A percentile compares a stretch with the other conserved stretches of the same genome.
phyloP scores from a whole-genome alignment of 768 basidiomycete species.

The Russula abietina region DNA sequence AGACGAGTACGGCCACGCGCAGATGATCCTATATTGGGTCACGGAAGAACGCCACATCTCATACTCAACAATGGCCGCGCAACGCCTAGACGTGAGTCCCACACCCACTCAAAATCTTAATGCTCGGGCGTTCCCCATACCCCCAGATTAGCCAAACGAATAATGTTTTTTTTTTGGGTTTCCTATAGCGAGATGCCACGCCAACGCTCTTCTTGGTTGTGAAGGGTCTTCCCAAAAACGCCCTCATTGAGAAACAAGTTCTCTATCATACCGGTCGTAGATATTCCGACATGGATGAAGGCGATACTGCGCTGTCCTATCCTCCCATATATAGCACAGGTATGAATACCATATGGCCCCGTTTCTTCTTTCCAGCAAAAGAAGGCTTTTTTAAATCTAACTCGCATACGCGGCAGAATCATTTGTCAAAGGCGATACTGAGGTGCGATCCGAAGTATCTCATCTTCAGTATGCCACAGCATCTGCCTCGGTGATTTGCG shows the following conservation, averaged over 20 bases:
- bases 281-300: constrained; percentile 38
- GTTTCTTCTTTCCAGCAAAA: background rate
- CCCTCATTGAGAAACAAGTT: constrained; percentile 71
- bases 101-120: background rate
- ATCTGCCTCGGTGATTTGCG: constrained; percentile 23
- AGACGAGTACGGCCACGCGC: constrained; percentile 41
- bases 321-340: constrained; percentile 41
- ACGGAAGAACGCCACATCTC: constrained; percentile 35
- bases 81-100: constrained; percentile 14
- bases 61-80: constrained; percentile 39
- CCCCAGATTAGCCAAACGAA: too few species aligned
- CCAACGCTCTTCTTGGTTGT: constrained; percentile 57
- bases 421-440: constrained; percentile 1
- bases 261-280: constrained; percentile 62
- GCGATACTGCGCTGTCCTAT: constrained; percentile 35
- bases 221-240: constrained; percentile 63
- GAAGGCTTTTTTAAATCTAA: constrained; percentile 6
- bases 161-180: background rate
- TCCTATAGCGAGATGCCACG: constrained; percentile 25
- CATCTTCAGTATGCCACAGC: constrained; percentile 1
- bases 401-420: background rate
- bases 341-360: constrained; percentile 19
- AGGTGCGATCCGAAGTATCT: constrained; percentile 15
- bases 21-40: constrained; percentile 73
- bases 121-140: background rate